Percentiles rank a stretch among this genome's conserved stretches.
Conservation (phyloP, 805 yeast species). For the Nakazawaea wyomingensis region DNA sequence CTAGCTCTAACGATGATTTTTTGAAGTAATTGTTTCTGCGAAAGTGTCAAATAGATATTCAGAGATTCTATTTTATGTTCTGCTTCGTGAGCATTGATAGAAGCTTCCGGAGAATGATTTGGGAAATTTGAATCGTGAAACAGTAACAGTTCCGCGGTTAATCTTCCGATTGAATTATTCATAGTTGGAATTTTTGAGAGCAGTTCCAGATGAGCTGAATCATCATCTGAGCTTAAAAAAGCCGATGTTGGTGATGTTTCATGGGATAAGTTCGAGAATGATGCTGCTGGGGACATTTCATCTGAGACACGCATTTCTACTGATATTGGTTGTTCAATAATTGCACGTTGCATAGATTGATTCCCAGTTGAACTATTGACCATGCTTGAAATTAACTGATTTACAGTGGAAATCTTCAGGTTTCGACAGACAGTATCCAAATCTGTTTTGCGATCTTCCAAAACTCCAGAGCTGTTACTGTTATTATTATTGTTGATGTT, state of each 20-base stretch:
- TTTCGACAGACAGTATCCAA: not conserved
- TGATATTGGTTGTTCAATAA: not conserved
- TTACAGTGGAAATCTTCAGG: conserved; percentile 1
- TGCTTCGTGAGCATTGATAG: not conserved
- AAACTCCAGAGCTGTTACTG: too few species aligned
- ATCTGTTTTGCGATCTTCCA: not conserved
- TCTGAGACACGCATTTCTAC: not conserved
- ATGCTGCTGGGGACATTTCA: not conserved
- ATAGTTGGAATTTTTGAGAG: not conserved
- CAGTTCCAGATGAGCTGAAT: not conserved
- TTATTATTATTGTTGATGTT: too few species aligned
- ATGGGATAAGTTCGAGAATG: conserved; percentile 1
- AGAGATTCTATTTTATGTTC: conserved; percentile 6
- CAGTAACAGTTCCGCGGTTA: conserved; percentile 19
- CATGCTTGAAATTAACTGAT: conserved; percentile 3
- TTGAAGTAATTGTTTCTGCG: conserved; percentile 55
- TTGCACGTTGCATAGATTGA: not conserved
- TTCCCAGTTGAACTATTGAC: conserved; percentile 1
- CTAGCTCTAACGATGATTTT: conserved; percentile 45
- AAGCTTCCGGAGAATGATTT: conserved; percentile 3
- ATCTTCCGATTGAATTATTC: too few species aligned
- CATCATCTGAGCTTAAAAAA: conserved; percentile 2
- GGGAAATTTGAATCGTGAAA: conserved; percentile 13
- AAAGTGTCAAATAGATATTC: conserved; percentile 19
- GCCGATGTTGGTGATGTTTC: conserved; percentile 11